A percentile compares a stretch with the other conserved stretches of the same genome.
phyloP scores from a whole-genome alignment of 441 rosid species.

The Cnidoscolus chayamansa region DNA sequence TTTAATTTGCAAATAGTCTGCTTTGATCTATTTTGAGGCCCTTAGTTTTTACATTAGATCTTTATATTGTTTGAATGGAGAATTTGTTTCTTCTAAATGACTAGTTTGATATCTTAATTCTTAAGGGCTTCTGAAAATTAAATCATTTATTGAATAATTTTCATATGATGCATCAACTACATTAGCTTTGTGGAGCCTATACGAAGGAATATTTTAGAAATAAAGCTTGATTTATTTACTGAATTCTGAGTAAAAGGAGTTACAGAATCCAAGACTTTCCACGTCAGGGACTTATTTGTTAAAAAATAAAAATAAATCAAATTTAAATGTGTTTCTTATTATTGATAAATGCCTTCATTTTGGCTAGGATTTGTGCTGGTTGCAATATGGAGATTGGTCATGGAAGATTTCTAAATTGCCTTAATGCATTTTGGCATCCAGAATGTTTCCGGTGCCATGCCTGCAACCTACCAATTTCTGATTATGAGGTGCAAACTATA shows the following conservation, averaged over 20 bases:
- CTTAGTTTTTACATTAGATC: not conserved
- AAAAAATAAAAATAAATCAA: not conserved
- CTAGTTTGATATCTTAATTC: not conserved
- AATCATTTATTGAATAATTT: not conserved
- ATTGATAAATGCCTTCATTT: not conserved
- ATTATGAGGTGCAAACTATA: constrained; percentile 62
- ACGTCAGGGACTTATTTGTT: not conserved
- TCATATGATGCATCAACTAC: not conserved
- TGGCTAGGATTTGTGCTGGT: constrained; percentile 75
- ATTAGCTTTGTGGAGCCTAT: not conserved
- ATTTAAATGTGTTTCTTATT: not conserved
- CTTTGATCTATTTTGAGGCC: not conserved
- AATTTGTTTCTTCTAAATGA: not conserved
- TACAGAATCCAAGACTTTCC: not conserved
- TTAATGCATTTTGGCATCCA: constrained; percentile 92
- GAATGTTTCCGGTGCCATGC: constrained; percentile 87
- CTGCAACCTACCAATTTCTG: constrained; percentile 76
- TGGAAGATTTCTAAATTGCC: constrained; percentile 81
- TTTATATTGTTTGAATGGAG: not conserved
- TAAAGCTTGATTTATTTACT: too few relatives aligned
- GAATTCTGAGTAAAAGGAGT: not conserved
- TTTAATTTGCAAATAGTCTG: not conserved
- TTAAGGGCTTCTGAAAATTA: not conserved
- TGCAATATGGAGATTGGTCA: constrained; percentile 81
- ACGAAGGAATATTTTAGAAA: not conserved